Evolutionary conservation across 2,329 filamentous ascomycete species (phyloP).

Genomic region (Aspergillus felis): DNA sequence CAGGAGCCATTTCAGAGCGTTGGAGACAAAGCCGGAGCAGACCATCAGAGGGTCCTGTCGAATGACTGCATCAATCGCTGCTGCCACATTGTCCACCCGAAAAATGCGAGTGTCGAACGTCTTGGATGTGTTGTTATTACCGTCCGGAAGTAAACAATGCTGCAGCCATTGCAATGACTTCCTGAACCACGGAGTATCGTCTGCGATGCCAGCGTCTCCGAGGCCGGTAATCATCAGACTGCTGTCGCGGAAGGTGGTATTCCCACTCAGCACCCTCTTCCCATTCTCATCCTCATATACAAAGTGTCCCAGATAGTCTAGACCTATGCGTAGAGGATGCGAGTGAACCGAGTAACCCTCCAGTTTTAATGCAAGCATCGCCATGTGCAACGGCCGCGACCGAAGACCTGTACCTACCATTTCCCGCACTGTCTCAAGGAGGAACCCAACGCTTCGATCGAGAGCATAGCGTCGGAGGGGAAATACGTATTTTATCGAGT

Average conservation of each 20-base stretch:
- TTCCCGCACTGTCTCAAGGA: conserved; percentile 25
- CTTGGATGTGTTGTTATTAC: conserved; percentile 10
- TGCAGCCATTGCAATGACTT: background rate
- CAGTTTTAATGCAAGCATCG: conserved; percentile 24
- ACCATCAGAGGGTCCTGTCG: conserved; percentile 16
- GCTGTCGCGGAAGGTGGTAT: conserved; percentile 34
- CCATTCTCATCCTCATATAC: conserved; percentile 22
- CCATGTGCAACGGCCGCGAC: conserved; percentile 25
- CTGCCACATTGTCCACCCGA: conserved; percentile 34
- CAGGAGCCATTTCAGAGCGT: conserved; percentile 25
- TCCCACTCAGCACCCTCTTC: conserved; percentile 24
- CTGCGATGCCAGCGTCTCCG: conserved; percentile 13
- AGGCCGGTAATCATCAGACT: conserved; percentile 29
- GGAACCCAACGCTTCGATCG: conserved; percentile 16
- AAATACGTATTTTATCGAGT: no score
- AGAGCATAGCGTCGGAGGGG: no score
- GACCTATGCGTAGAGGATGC: conserved; percentile 11
- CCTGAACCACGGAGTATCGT: conserved; percentile 10
- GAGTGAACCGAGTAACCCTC: conserved; percentile 25
- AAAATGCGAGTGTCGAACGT: conserved; percentile 21
- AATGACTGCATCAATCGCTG: conserved; percentile 24
- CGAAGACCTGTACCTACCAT: conserved; percentile 23
- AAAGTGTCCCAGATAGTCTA: conserved; percentile 28
- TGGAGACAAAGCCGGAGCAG: conserved; percentile 3
- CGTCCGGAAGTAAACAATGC: no score